Evolutionary conservation across 2,329 filamentous ascomycete genomes (phyloP).

Genomic region (Lecanicillium sp.): DNA sequence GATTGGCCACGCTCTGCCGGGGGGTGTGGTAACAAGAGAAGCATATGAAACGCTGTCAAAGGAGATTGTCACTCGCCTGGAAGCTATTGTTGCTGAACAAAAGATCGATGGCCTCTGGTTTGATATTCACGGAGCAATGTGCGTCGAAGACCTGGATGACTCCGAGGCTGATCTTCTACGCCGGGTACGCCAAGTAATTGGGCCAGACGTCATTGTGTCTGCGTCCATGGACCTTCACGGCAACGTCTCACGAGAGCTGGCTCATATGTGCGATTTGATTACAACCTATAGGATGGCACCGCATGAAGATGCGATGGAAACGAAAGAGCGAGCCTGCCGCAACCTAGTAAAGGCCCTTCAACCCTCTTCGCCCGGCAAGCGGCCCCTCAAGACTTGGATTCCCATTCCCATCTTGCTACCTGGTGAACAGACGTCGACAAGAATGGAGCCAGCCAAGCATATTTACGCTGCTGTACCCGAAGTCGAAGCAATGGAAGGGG

Average conservation of each 20-base stretch:
- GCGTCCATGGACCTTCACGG: conserved; percentile 49
- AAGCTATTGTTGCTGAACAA: conserved; percentile 21
- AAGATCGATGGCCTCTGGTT: conserved; percentile 42
- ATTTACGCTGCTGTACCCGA: conserved; percentile 39
- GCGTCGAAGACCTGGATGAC: conserved; percentile 40
- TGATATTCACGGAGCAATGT: conserved; percentile 49
- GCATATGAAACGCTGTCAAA: conserved; percentile 35
- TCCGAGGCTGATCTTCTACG: conserved; percentile 37
- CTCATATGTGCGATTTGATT: conserved; percentile 40
- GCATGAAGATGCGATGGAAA: conserved; percentile 41
- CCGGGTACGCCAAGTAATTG: conserved; percentile 35
- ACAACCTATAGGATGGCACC: conserved; percentile 46
- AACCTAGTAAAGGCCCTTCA: conserved; percentile 35
- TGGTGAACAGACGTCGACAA: conserved; percentile 46
- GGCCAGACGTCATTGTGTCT: conserved; percentile 36
- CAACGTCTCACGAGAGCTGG: conserved; percentile 41
- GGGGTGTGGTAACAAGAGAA: conserved; percentile 35
- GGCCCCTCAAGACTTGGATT: conserved; percentile 44
- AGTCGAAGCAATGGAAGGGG: conserved; percentile 29
- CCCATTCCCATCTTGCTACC: conserved; percentile 42
- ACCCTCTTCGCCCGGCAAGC: conserved; percentile 13
- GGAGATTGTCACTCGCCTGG: conserved; percentile 32
- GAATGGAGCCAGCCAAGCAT: conserved; percentile 40
- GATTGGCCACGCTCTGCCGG: conserved; percentile 42
- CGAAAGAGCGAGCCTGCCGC: conserved; percentile 40